phyloP scores from a whole-genome alignment of 495 filamentous ascomycete genomes.

The Penicillium verhagenii region DNA sequence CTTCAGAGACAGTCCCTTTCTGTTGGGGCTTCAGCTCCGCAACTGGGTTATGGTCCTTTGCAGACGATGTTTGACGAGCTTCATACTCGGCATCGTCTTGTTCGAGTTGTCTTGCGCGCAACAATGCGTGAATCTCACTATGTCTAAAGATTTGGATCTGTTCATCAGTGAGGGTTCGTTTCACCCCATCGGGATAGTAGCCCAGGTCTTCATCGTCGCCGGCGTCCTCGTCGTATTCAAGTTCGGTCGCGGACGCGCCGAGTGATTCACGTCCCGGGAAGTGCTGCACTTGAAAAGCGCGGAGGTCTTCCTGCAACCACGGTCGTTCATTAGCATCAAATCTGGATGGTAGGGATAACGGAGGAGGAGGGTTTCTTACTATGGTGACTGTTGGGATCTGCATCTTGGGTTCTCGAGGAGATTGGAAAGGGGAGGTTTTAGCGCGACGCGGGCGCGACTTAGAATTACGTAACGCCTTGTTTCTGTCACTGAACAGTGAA shows the following conservation, averaged over 20 bases:
- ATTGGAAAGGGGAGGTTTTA: not conserved
- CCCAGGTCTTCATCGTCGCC: slow-evolving; percentile 74
- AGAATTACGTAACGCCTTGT: not conserved
- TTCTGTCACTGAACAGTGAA: no score
- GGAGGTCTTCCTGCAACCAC: slow-evolving; percentile 63
- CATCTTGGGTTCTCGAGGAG: slow-evolving; percentile 4
- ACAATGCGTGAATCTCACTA: slow-evolving; percentile 76
- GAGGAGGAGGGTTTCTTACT: slow-evolving; percentile 34
- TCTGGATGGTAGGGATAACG: not conserved
- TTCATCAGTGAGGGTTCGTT: slow-evolving; percentile 88
- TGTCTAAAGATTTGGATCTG: slow-evolving; percentile 89
- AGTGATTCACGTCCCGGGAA: slow-evolving; percentile 44
- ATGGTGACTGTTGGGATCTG: slow-evolving; percentile 49
- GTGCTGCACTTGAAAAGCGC: slow-evolving; percentile 64
- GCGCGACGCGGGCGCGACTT: slow-evolving; percentile 9
- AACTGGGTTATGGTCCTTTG: slow-evolving; percentile 12
- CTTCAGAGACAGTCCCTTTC: not conserved
- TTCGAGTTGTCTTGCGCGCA: slow-evolving; percentile 50
- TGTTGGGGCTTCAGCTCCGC: not conserved
- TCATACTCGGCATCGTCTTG: slow-evolving; percentile 34
- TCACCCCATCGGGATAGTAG: slow-evolving; percentile 85
- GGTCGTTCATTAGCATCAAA: not conserved
- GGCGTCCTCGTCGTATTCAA: slow-evolving; percentile 31
- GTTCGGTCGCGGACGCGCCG: slow-evolving; percentile 20
- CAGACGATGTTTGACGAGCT: slow-evolving; percentile 14